These are phyloP conservation scores for Plasmodium vivax DNA, from an alignment of 169 alveolate species.

Conservation along the genomic window DNA sequence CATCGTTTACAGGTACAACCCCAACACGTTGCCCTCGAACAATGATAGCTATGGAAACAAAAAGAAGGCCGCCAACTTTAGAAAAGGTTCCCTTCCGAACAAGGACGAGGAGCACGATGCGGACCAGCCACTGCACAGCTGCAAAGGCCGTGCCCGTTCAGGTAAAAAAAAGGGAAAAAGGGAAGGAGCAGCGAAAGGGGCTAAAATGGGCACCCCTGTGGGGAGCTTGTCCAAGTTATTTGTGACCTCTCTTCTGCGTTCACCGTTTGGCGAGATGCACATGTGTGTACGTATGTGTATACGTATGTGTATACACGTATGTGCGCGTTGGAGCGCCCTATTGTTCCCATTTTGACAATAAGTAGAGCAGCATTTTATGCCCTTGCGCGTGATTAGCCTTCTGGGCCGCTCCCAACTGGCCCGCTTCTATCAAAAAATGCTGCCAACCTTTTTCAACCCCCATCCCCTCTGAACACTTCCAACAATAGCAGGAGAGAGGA, in stretches of 20 bases:
- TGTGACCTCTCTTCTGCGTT: not conserved
- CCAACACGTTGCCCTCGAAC: conserved; percentile 1
- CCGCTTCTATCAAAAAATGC: not conserved
- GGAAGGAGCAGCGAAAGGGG: not conserved
- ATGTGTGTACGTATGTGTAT: not conserved
- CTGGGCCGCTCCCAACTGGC: not conserved
- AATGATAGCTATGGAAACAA: conserved; percentile 1
- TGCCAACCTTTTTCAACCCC: not conserved
- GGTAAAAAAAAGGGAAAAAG: conserved; percentile 22
- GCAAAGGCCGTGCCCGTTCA: not conserved
- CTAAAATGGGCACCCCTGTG: not conserved
- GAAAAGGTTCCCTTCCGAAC: not conserved
- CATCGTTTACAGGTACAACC: conserved; percentile 29
- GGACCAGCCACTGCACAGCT: not conserved
- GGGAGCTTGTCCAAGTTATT: not conserved
- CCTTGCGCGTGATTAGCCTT: not conserved
- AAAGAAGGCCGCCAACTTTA: not conserved
- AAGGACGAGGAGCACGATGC: not conserved
- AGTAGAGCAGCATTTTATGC: not conserved
- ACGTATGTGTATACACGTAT: not conserved
- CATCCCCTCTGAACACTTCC: not conserved
- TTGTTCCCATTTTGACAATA: not conserved
- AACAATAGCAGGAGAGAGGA: conserved; percentile 1
- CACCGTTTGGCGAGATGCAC: not conserved
- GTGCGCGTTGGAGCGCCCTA: not conserved